Evolutionary conservation across 768 basidiomycete genomes (phyloP), one percentile per base, ranked within the genome.

Genomic region (Rhodotorula diobovata): DNA sequence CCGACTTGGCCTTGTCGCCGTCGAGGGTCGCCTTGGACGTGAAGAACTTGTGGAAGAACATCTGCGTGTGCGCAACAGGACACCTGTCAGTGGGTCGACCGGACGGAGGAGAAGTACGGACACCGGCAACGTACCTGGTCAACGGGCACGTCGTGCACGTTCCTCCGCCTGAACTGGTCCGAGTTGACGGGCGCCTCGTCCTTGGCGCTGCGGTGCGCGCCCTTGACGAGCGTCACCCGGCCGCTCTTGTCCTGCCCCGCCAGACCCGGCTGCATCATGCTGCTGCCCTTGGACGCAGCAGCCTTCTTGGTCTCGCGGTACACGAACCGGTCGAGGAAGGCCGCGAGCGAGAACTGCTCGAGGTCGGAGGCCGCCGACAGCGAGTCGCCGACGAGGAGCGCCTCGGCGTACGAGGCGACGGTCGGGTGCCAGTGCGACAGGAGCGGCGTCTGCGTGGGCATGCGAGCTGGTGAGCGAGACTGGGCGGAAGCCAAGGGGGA

Each of bases 271-370:
- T 99, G 95, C 96, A 98, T 98, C 65, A 90, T 90, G 71, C 89
- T 91, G 0, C 86, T 84, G n/a, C 93, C 94, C 78, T 87, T 89
- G 15, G 85, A 82, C 66, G 83, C 84, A 3, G 81, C 73, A 76
- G 89, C 88, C 73, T 83, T 83, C 82, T 97, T 98, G 1, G 93
- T 88, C 79, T 98, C 97, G 81, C 93, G 91, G 83, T 92, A 97
- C 54, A 97, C 91, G 82, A 98, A 97, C 45, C 94, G 87, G 79
- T 98, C 96, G 51, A 98, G 85, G 86, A 99, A 97, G 77, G 93
- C 91, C 1, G 90, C 88, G 34, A 97, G 86, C 1, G 93, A 94
- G 82, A 96, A 93, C 67, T 93, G 87, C 18, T 90, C 88, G 59
- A 99, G 88, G 78, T 98, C 94, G 0, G 91, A 85, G 16, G 86